Conservation (phyloP, 257 asterid species). For the Gentiana macrophylla region DNA sequence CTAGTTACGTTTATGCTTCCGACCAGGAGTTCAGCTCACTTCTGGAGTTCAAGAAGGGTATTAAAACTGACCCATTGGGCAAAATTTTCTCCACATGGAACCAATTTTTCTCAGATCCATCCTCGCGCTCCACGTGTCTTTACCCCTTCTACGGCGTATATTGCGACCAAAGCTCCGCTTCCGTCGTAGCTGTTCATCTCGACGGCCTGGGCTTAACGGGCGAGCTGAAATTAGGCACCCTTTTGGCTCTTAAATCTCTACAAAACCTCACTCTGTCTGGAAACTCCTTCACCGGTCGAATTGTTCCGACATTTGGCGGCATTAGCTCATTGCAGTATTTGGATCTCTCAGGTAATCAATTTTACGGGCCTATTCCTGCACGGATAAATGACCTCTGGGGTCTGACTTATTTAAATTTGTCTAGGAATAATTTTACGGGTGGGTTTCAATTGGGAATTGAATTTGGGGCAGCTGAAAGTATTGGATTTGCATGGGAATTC, state of each 20-base stretch:
- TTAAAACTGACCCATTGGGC: conserved; percentile 53
- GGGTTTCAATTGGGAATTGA: conserved; percentile 47
- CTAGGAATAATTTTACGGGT: conserved; percentile 47
- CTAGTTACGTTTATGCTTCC: conserved; percentile 19
- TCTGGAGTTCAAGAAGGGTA: conserved; percentile 72
- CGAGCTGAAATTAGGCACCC: conserved; percentile 61
- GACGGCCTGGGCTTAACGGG: conserved; percentile 52
- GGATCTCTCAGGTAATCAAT: conserved; percentile 70
- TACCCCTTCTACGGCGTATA: conserved; percentile 48
- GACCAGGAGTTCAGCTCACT: conserved; percentile 65
- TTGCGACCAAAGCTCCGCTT: conserved; percentile 30
- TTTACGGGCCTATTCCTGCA: conserved; percentile 71
- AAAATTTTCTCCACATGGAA: conserved; percentile 51
- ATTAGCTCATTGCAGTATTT: conserved; percentile 53
- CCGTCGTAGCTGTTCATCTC: conserved; percentile 44
- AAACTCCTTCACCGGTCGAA: conserved; percentile 60
- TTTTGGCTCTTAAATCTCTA: conserved; percentile 44
- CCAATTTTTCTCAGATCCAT: conserved; percentile 21
- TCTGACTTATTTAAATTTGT: conserved; percentile 50
- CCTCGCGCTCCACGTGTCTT: conserved; percentile 41
- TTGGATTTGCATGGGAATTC: conserved; percentile 65
- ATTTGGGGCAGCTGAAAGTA: conserved; percentile 62
- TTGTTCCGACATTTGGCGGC: conserved; percentile 60
- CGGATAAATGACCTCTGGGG: conserved; percentile 55
- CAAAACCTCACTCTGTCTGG: conserved; percentile 61